phyloP scores from a whole-genome alignment of 1,139 yeast species.

The Yamadazyma sp. region DNA sequence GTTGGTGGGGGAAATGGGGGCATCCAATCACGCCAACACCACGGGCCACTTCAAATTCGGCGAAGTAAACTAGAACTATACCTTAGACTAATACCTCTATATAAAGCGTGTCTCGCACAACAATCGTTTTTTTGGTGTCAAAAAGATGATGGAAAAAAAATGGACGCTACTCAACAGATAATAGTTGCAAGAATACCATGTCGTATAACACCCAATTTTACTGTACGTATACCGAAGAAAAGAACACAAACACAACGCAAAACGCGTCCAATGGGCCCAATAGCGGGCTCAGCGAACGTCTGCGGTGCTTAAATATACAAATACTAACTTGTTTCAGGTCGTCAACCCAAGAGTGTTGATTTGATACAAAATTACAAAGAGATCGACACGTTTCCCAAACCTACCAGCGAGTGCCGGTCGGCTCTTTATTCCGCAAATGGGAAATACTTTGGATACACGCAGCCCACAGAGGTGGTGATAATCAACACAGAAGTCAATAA shows the following conservation, averaged over 20 bases:
- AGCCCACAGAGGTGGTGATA: constrained; percentile 57
- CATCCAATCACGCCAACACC: constrained; percentile 61
- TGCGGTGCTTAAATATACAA: not conserved
- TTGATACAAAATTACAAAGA: constrained; percentile 53
- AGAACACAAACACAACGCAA: not conserved
- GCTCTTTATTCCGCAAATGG: constrained; percentile 57
- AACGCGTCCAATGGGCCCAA: not conserved
- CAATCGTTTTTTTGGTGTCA: not conserved
- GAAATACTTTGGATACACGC: constrained; percentile 55
- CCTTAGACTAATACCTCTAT: not conserved
- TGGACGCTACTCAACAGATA: constrained; percentile 10
- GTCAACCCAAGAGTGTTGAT: constrained; percentile 63
- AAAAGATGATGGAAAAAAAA: constrained; percentile 7
- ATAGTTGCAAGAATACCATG: constrained; percentile 19
- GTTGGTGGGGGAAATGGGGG: constrained; percentile 66
- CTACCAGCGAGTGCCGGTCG: constrained; percentile 41
- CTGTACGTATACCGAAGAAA: constrained; percentile 30
- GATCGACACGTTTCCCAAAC: constrained; percentile 34
- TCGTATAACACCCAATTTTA: constrained; percentile 42
- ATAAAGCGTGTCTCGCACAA: not conserved
- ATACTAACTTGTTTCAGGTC: constrained; percentile 37
- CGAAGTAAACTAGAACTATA: constrained; percentile 28
- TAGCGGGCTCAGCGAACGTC: too few relatives aligned
- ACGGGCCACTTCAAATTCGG: constrained; percentile 70
- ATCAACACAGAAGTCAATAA: constrained; percentile 37